Conservation (phyloP, 305 asterid species). For the Coffea humblotiana region DNA sequence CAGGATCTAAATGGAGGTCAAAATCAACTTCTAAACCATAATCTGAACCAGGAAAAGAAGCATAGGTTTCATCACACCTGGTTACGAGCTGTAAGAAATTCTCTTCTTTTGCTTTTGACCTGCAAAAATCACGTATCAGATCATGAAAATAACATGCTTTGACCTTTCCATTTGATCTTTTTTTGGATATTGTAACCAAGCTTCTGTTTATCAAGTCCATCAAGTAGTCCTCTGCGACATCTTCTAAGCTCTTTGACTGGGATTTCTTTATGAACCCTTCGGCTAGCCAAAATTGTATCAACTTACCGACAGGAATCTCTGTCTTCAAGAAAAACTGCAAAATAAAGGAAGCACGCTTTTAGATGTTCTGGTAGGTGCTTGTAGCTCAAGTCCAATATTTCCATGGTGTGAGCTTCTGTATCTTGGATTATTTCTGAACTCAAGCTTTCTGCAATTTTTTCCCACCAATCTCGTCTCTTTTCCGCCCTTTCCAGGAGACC, state of each 20-base stretch:
- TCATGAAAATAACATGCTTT: conserved; percentile 26
- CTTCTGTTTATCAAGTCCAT: conserved; percentile 26
- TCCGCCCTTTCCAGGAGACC: conserved; percentile 22
- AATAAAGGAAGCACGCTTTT: conserved; percentile 31
- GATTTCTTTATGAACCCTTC: conserved; percentile 24
- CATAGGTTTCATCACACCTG: background rate
- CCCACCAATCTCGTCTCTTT: conserved; percentile 12
- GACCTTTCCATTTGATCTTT: conserved; percentile 17
- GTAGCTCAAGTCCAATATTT: conserved; percentile 30
- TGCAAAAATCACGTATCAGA: conserved; percentile 23
- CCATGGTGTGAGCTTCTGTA: conserved; percentile 15
- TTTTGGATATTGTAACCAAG: conserved; percentile 7
- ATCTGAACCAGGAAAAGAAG: background rate
- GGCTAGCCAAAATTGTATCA: conserved; percentile 27
- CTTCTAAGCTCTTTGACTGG: conserved; percentile 7
- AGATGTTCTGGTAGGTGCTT: conserved; percentile 24
- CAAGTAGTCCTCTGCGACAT: conserved; percentile 23
- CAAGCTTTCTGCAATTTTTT: conserved; percentile 7
- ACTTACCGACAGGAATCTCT: conserved; percentile 19
- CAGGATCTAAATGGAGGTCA: background rate
- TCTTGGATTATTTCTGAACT: background rate
- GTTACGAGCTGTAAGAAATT: conserved; percentile 14
- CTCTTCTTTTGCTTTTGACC: conserved; percentile 19
- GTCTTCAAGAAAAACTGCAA: conserved; percentile 19
- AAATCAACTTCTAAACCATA: background rate